Evolutionary conservation across 805 yeast genomes (phyloP).

Genomic region (Blastobotrys attinorum): DNA sequence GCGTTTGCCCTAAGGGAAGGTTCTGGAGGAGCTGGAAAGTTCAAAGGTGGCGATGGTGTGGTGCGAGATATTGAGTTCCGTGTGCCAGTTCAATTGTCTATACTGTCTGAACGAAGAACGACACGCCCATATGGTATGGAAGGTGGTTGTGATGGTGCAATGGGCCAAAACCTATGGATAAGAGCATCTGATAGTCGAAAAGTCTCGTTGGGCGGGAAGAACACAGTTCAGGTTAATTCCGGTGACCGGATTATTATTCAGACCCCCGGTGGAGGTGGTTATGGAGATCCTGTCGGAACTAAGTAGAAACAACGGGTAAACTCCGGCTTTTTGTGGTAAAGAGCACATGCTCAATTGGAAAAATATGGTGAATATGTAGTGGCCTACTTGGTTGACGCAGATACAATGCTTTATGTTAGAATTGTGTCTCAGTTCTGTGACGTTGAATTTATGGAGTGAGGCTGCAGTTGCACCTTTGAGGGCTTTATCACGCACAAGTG

Average conservation of each 20-base stretch:
- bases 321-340: no score
- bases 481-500: no score
- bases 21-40: conserved; percentile 76
- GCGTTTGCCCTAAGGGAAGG: conserved; percentile 61
- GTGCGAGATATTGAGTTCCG: conserved; percentile 78
- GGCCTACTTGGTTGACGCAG: no score
- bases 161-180: conserved; percentile 55
- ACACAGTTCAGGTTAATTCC: conserved; percentile 44
- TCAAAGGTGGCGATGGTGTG: conserved; percentile 80
- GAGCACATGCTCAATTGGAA: no score
- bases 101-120: conserved; percentile 78
- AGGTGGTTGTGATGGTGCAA: conserved; percentile 71
- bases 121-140: conserved; percentile 77
- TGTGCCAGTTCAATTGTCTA: conserved; percentile 64
- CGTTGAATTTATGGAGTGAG: no score
- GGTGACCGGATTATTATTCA: conserved; percentile 63
- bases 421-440: no score
- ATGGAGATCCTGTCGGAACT: conserved; percentile 46
- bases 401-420: no score
- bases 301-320: no score
- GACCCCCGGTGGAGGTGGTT: conserved; percentile 89
- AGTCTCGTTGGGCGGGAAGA: conserved; percentile 57
- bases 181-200: conserved; percentile 27
- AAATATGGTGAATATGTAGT: no score
- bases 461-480: no score